Evolutionary conservation across 106 monocot species (phyloP).

Genomic region (Platanthera guangdongensis): DNA sequence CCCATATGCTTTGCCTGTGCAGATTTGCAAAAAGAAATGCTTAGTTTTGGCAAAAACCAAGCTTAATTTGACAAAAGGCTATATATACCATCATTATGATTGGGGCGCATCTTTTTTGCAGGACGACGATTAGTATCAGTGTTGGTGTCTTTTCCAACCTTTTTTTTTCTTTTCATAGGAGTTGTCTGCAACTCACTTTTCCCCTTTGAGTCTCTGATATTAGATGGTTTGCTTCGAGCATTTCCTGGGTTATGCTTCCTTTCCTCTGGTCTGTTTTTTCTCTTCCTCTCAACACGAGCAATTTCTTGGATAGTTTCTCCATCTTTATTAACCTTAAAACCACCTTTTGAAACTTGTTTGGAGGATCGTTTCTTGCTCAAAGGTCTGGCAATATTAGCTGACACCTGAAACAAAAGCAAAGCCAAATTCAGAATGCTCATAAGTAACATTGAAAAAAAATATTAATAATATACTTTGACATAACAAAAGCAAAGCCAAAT

Average conservation of each 20-base stretch:
- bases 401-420: constrained; percentile 22
- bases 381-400: constrained; percentile 31
- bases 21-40: not conserved
- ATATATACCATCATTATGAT: constrained; percentile 14
- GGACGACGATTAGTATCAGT: constrained; percentile 5
- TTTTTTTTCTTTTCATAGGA: constrained; percentile 13
- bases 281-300: constrained; percentile 13
- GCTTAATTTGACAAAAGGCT: not conserved
- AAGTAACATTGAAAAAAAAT: not conserved
- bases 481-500: not conserved
- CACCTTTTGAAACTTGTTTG: constrained; percentile 23
- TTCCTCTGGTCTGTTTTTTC: constrained; percentile 11
- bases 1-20: constrained; percentile 8
- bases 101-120: constrained; percentile 27
- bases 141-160: constrained; percentile 16
- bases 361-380: constrained; percentile 17
- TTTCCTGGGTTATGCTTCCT: constrained; percentile 14
- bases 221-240: constrained; percentile 7
- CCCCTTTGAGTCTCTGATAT: constrained; percentile 3
- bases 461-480: constrained; percentile 32
- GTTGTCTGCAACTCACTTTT: constrained; percentile 1
- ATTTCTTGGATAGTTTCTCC: constrained; percentile 13
- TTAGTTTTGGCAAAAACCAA: not conserved
- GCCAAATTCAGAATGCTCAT: not conserved
- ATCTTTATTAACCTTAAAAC: constrained; percentile 26